Conservation (phyloP, 179 eudicot species). For the Patellifolia procumbens region DNA sequence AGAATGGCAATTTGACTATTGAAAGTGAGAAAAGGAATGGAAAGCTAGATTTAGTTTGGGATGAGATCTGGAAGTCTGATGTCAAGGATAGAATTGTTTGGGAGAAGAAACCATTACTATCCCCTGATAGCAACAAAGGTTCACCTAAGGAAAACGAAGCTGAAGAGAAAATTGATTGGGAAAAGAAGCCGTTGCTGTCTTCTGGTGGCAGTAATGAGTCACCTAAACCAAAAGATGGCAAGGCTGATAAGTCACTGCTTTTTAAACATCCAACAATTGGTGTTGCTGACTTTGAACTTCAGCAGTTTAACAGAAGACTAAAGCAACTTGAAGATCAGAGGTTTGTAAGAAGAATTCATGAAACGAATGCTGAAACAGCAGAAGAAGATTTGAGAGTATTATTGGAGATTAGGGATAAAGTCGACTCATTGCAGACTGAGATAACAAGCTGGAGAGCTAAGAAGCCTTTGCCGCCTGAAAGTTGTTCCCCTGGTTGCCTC, state of each 20-base stretch:
- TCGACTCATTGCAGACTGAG: constrained; percentile 58
- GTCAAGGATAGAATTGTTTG: constrained; percentile 35
- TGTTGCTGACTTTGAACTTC: constrained; percentile 41
- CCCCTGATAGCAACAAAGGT: constrained; percentile 28
- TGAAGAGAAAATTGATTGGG: constrained; percentile 34
- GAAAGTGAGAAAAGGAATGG: constrained; percentile 29
- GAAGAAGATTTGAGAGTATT: constrained; percentile 54
- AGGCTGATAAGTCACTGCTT: constrained; percentile 31
- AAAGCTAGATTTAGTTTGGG: constrained; percentile 37
- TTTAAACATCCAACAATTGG: constrained; percentile 36
- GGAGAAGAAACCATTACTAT: constrained; percentile 35
- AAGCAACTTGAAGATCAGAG: constrained; percentile 62
- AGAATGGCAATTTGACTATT: constrained; percentile 20
- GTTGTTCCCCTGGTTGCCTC: constrained; percentile 43
- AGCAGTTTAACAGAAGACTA: constrained; percentile 43
- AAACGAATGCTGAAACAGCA: constrained; percentile 28
- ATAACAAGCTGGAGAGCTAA: constrained; percentile 42
- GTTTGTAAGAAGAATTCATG: constrained; percentile 30
- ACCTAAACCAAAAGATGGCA: constrained; percentile 35
- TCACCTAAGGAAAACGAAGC: constrained; percentile 20
- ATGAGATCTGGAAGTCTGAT: constrained; percentile 31
- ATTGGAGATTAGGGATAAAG: constrained; percentile 63
- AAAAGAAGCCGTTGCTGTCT: constrained; percentile 31
- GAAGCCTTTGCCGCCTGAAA: constrained; percentile 36
- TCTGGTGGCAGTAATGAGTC: constrained; percentile 29